Evolutionary conservation across 2,329 filamentous ascomycete genomes (phyloP).

Genomic region (Furcasterigmium sp.): DNA sequence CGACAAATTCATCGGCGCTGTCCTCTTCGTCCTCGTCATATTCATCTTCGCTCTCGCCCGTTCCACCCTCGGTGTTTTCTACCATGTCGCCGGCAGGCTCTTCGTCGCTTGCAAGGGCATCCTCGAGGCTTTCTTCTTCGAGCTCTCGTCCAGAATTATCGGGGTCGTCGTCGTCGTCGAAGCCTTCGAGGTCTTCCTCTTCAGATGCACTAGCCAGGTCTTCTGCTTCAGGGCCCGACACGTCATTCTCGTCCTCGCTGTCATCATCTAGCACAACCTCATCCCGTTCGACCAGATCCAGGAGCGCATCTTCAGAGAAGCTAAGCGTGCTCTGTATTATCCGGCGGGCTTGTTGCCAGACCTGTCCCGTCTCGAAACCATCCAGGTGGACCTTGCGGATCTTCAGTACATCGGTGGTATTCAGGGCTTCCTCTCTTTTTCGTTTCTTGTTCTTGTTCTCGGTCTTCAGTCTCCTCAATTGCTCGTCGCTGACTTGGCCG

Average conservation of each 20-base stretch:
- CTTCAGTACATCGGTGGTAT: conserved; percentile 56
- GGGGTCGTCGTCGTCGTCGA: conserved; percentile 21
- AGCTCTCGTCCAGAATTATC: conserved; percentile 14
- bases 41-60: conserved; percentile 18
- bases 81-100: conserved; percentile 23
- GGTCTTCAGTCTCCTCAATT: conserved; percentile 62
- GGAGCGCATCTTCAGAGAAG: conserved; percentile 40
- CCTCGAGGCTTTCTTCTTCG: conserved; percentile 20
- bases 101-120: conserved; percentile 24
- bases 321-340: conserved; percentile 60
- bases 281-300: conserved; percentile 41
- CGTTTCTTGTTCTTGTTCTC: conserved; percentile 74
- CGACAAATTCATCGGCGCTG: conserved; percentile 50
- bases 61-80: conserved; percentile 23
- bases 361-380: conserved; percentile 81
- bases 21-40: conserved; percentile 41
- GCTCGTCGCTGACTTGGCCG: conserved; percentile 65
- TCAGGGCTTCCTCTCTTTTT: conserved; percentile 13
- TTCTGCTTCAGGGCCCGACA: conserved; percentile 30
- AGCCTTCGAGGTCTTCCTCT: conserved; percentile 23
- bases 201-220: conserved; percentile 17
- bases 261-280: conserved; percentile 31
- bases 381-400: conserved; percentile 79
- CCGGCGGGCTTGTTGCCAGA: conserved; percentile 89
- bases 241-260: conserved; percentile 27